phyloP scores from a whole-genome alignment of 495 filamentous ascomycete species.

The Trichocladium uniseriatum region DNA sequence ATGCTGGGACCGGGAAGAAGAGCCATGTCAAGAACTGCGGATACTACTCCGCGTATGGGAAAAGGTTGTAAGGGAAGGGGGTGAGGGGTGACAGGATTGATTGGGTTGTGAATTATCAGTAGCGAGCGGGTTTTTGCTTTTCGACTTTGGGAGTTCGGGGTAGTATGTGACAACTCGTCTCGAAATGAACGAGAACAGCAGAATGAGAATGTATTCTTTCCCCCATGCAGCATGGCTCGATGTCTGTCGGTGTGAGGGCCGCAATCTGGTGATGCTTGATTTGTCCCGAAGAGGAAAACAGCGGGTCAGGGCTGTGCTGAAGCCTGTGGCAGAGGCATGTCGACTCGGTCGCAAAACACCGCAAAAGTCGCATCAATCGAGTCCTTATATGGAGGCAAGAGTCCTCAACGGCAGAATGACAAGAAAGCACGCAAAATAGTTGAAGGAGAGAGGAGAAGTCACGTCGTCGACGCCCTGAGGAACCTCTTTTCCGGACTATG shows the following conservation, averaged over 20 bases:
- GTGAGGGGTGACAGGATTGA: background rate
- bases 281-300: background rate
- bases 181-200: background rate
- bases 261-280: background rate
- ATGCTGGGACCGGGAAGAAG: conserved; percentile 60
- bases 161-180: too few species aligned
- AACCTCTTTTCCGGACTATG: conserved; percentile 8
- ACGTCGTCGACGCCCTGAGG: conserved; percentile 19
- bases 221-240: background rate
- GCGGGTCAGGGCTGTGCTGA: too few species aligned
- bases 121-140: background rate
- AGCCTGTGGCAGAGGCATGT: background rate
- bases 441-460: background rate
- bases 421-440: background rate
- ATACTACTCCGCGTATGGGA: conserved; percentile 51
- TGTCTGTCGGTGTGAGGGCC: background rate
- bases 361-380: conserved; percentile 5
- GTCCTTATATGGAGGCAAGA: background rate
- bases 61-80: conserved; percentile 25
- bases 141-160: background rate
- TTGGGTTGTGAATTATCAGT: background rate
- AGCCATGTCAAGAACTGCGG: conserved; percentile 58
- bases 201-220: background rate
- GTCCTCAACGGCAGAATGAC: background rate
- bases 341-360: background rate